Base-by-base conservation (phyloP, 208 protist genomes). In the Trypanosoma theileri region DNA sequence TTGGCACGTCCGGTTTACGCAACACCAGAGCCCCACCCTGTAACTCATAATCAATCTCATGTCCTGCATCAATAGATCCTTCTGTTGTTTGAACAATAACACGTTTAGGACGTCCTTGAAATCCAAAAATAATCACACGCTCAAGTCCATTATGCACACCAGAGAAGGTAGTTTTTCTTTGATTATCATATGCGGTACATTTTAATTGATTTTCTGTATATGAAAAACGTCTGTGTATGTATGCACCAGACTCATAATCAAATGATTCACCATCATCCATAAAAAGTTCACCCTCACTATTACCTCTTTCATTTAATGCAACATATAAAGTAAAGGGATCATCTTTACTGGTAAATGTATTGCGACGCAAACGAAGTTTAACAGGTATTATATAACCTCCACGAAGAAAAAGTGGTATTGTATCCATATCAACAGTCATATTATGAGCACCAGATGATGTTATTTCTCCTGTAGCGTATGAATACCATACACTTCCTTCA, bases 291-390 rank as follows among this genome's bases (percentile, higher is more conserved):
- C 89, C 89, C 46, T 69, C 61, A 63, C 85, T 86, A 67, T 81
- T 81, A 40, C 84, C 84, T 17, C 82, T 53, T 16, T 73, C 78
- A 61, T 91, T 82, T 28, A 98, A 82, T 0, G 95, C 93, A 16
- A 99, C 85, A 51, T 82, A 84, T 13, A 99, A 85, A 0, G 96
- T 99, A 72, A 96, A 97, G 10, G 97, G 96, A 70, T 99, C 96
- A 31, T 91, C 51, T 11, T 71, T 66, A 52, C 96, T 96, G 7
- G 84, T 82, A 45, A 62, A 59, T 2, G 91, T 92, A 48, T 72
- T 91, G 64, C 97, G 86, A 50, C 98, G 86, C 6, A 96, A 62
- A 28, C 97, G 85, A 54, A 98, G 77, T 73, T 97, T 92, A 44
- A 85, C 82, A 9, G 97, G 87, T 28, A 99, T 60, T 51, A 99